Conservation (phyloP, 768 basidiomycete genomes). For the Hygrocybe punicea region DNA sequence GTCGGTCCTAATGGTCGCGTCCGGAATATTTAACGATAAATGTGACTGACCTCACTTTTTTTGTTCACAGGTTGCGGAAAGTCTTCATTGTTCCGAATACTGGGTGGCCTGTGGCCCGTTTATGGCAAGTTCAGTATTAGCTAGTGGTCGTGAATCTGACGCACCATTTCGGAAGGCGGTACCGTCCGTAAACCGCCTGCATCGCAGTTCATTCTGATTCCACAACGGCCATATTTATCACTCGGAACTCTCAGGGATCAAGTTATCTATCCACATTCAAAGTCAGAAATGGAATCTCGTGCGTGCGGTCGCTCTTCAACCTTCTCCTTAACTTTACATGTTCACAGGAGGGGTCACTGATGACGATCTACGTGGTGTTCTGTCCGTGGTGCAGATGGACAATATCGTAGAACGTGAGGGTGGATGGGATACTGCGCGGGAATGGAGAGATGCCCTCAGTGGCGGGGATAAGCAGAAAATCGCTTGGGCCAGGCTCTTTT, state of each 20-base stretch:
- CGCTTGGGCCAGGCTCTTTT: constrained; percentile 95
- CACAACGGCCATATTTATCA: constrained; percentile 93
- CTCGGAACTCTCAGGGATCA: constrained; percentile 93
- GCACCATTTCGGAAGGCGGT: constrained; percentile 66
- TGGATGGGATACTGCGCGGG: constrained; percentile 87
- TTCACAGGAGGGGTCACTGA: constrained; percentile 67
- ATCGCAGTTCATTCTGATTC: constrained; percentile 88
- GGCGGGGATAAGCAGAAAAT: constrained; percentile 97
- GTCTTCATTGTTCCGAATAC: constrained; percentile 89
- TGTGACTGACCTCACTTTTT: not conserved
- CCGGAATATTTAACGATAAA: not conserved
- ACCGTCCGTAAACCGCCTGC: constrained; percentile 86
- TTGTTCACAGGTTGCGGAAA: constrained; percentile 68
- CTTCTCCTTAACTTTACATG: not conserved
- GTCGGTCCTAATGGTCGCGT: constrained; percentile 86
- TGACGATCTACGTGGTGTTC: constrained; percentile 62
- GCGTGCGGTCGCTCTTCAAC: constrained; percentile 34
- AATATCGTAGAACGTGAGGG: constrained; percentile 88
- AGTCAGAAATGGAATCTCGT: constrained; percentile 75
- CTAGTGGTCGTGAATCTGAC: not conserved
- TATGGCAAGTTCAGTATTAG: constrained; percentile 36
- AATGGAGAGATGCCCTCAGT: constrained; percentile 91
- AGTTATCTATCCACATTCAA: constrained; percentile 90
- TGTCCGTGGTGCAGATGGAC: constrained; percentile 80
- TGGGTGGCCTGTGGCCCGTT: constrained; percentile 93